Base-by-base conservation (phyloP, 148 eudicot species). In the Polygonum maritimum region DNA sequence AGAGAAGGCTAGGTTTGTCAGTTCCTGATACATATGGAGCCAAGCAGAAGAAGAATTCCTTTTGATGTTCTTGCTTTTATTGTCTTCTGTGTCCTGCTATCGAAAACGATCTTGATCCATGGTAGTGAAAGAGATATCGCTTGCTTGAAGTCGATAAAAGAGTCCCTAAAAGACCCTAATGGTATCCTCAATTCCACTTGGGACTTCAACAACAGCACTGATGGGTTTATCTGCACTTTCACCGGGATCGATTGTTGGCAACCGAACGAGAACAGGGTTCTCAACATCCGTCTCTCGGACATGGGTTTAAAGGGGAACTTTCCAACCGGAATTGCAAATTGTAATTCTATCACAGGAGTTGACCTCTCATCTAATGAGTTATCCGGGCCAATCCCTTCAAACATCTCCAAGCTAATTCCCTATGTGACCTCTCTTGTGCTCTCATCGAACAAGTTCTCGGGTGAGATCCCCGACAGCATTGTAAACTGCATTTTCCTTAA, bases 401-500 rank as follows among this genome's bases (percentile, higher is more conserved):
- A 82, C 65, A 78, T 89, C 21, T 81, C 92, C 9, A 3, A 0
- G 2, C 19, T 86, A 2, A 0, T 83, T 2, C 73, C 76, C 0
- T 88, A 5, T 74, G 84, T 83, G 26, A 82, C 84, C 1, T 4
- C 63, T 2, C 86, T 88, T 21, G 89, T 85, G 82, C 88, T 88
- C 62, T 86, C 92, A 35, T 83, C 82, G 4, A 88, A 88, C 79
- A 76, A 69, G 69, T 86, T 88, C 31, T 85, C 92, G 0, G 92
- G 92, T 13, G 69, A 44, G 41, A 79, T 88, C 5, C 94, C 97
- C 1, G 75, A 75, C 16, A 86, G 77, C 76, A 79, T 94, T n/a
- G 89, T 78, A 0, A 79, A 84, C 16, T 91, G 98, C 60, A 51
- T 82, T 70, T 93, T 81, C 80, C 74, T 93, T 85, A 91, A 93